Base-by-base conservation (phyloP, 2,329 filamentous ascomycete genomes). In the Cladorrhinum sp. region DNA sequence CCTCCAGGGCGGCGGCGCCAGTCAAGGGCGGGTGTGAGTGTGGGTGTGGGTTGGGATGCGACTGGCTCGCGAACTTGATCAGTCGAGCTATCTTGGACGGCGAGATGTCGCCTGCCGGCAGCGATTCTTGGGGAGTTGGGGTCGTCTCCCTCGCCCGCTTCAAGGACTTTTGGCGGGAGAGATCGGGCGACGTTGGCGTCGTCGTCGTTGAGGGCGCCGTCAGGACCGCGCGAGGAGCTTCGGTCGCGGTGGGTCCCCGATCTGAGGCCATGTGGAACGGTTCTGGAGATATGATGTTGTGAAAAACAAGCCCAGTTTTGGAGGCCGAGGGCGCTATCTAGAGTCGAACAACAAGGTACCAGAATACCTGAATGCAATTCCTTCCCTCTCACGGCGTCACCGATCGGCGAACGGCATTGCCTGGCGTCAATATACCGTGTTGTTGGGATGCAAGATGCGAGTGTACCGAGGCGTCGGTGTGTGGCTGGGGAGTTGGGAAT, bases 31-130 rank as follows among this genome's bases (percentile, higher is more conserved):
- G 76, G 16, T 45, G 16, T 18, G 41, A n/a, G 18, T 22, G 16
- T 45, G 36, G 3, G 12, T 41, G 5, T n/a, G 41, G 41, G 10
- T 45, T 45, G 7, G 60, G 77, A 71, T 80, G 76, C 13, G 80
- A 78, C 60, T 75, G 76, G 62, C 76, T 64, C 67, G 66, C 79
- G 66, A 70, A 70, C 59, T 68, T 67, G 51, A 77, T 78, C 22
- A 84, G 74, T 25, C 82, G 80, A 58, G 81, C 81, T 53, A 81
- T 75, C 70, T 85, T 85, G 55, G 79, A 76, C 4, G 83, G 82
- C 24, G 82, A 84, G 18, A 77, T 72, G 55, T 80, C 75, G 63
- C 67, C 66, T 73, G 62, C 65, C 60, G 57, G 71, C 65, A 54
- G 68, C 22, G 72, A 68, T 55, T 71, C 69, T 41, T 76, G 72